A percentile compares a stretch with the other conserved stretches of the same genome.
Conservation (phyloP, 331 rosid species). For the Malus hybrid region DNA sequence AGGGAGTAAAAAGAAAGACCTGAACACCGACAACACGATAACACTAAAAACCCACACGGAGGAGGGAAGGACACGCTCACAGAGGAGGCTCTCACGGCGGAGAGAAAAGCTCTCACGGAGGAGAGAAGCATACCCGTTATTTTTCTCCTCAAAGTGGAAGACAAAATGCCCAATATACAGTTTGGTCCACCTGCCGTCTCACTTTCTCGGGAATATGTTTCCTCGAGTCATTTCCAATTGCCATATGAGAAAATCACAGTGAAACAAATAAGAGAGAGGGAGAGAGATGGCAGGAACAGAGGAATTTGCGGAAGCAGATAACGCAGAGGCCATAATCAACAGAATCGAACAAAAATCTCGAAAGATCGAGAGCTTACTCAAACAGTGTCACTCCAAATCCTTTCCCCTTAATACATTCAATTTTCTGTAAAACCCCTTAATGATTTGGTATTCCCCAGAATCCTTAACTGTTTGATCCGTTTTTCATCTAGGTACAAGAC, state of each 20-base stretch:
- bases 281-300: slow-evolving; percentile 39
- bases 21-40: no score
- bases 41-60: no score
- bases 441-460: neutral
- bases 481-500: slow-evolving; percentile 52
- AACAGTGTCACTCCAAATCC: slow-evolving; percentile 42
- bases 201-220: slow-evolving; percentile 12
- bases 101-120: no score
- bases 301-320: slow-evolving; percentile 67
- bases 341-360: slow-evolving; percentile 30
- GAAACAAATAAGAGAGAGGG: neutral
- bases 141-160: neutral
- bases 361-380: slow-evolving; percentile 86
- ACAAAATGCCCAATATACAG: neutral
- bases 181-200: neutral
- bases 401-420: neutral
- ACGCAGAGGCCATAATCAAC: slow-evolving; percentile 56
- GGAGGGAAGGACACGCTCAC: no score
- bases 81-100: no score
- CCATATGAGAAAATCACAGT: slow-evolving; percentile 4
- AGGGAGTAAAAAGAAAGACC: no score
- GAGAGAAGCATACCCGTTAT: no score
- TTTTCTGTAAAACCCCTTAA: neutral
- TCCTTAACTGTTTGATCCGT: neutral
- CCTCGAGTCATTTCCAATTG: neutral